Evolutionary conservation across 139 green algal species (phyloP), one percentile per base, ranked within the genome.

Genomic region (Raphidocelis subcapitata): DNA sequence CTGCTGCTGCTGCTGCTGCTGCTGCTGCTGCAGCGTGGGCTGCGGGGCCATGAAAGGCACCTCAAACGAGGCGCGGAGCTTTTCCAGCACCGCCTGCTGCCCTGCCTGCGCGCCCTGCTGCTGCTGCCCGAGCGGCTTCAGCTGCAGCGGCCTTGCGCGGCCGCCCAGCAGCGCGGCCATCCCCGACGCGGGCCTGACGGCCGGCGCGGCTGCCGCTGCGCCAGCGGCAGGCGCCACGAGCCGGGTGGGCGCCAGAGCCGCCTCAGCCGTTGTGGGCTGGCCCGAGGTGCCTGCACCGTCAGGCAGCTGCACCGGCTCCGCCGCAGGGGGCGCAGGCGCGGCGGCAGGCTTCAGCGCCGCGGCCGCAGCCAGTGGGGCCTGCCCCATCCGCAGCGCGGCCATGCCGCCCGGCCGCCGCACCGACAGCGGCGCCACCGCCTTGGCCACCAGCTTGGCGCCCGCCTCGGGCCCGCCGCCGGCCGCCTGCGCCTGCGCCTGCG

Each of bases 21-120:
- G 33, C 47, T n/a, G 41, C 63, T 36, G 32, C 54, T 54, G 18
- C 61, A 61, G 14, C 41, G 26, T 35, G 59, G 41, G 16, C 68
- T 69, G 2, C 62, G 35, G 54, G 63, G 41, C 41, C 41, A 49
- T 49, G 41, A 49, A 49, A 49, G 41, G 41, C 8, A 49, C 8
- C 41, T 20, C 41, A 49, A 49, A 49, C 41, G 41, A 49, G 41
- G 41, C 41, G 8, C 41, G 8, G 8, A 49, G 41, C 59, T 54
- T 47, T 33, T 55, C 2, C 49, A 37, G 23, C 10, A 24, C 47
- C 64, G 47, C 28, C 64, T 73, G 61, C 54, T 76, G 62, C 59
- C 41, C 35, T 56, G 68, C 51, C 28, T 46, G 59, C 60, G 32
- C 18, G 20, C 18, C n/a, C 69, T 76, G 57, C 46, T 77, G 33